phyloP scores from a whole-genome alignment of 2,329 filamentous ascomycete genomes.

The Lachnellula occidentalis region DNA sequence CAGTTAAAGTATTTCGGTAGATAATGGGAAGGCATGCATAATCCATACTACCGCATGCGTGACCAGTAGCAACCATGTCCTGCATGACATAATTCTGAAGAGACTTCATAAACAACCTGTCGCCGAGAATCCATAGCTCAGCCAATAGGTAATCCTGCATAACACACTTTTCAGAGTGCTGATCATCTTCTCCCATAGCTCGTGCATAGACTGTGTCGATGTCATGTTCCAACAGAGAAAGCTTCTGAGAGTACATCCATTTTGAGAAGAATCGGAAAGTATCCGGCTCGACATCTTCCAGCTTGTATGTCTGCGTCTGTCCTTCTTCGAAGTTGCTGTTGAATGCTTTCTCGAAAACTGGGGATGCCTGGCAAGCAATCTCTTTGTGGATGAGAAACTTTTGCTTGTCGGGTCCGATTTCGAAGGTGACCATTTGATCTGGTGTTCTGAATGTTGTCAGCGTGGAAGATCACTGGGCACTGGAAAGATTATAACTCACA shows the following conservation, averaged over 20 bases:
- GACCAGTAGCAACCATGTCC: neutral
- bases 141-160: neutral
- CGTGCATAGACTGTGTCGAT: neutral
- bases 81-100: neutral
- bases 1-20: neutral
- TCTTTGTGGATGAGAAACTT: conserved; percentile 13
- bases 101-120: neutral
- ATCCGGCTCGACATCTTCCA: neutral
- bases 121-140: neutral
- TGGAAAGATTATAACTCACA: neutral
- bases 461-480: neutral
- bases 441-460: neutral
- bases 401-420: neutral
- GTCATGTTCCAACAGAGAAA: neutral
- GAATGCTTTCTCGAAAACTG: conserved; percentile 6
- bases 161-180: neutral
- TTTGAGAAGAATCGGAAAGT: conserved; percentile 7
- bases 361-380: conserved; percentile 9
- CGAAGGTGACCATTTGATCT: neutral
- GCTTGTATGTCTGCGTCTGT: conserved; percentile 8
- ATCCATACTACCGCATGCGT: neutral
- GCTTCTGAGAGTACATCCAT: conserved; percentile 12
- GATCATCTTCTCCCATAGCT: rapidly evolving
- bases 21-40: neutral
- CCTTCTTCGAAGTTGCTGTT: conserved; percentile 12